Percentiles rank a stretch among this genome's conserved stretches.
Conservation (phyloP, 768 basidiomycete genomes). For the Mycena chlorophos region DNA sequence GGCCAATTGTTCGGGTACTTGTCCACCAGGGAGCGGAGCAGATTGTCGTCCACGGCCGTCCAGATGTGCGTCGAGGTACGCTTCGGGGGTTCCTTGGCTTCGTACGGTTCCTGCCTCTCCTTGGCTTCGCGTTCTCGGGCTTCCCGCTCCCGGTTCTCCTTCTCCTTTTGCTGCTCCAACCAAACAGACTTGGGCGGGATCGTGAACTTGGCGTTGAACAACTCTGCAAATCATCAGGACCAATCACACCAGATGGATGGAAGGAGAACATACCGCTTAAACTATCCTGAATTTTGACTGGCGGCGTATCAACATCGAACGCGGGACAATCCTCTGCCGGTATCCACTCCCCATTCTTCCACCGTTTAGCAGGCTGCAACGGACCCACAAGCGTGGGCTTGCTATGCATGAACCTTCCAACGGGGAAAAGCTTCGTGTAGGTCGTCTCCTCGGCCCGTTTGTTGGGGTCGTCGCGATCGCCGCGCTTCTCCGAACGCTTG, state of each 20-base stretch:
- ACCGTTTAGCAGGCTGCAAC: constrained; percentile 77
- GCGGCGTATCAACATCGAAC: constrained; percentile 40
- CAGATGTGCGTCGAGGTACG: constrained; percentile 45
- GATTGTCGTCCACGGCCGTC: constrained; percentile 73
- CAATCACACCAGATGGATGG: not conserved
- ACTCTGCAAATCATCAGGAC: constrained; percentile 31
- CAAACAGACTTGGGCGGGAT: constrained; percentile 31
- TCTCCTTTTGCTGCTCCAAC: constrained; percentile 39
- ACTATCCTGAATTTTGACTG: constrained; percentile 49
- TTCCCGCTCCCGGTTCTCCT: constrained; percentile 26
- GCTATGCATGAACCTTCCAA: constrained; percentile 73
- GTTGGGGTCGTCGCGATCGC: constrained; percentile 67
- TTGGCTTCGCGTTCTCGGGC: constrained; percentile 37
- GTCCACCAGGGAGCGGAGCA: constrained; percentile 69
- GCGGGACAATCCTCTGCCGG: constrained; percentile 60
- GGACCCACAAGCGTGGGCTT: constrained; percentile 86
- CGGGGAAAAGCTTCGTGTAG: constrained; percentile 72
- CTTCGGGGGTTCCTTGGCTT: constrained; percentile 10
- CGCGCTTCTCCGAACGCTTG: constrained; percentile 61
- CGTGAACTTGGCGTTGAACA: constrained; percentile 39
- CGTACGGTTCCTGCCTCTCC: not conserved
- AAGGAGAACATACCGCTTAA: constrained; percentile 51
- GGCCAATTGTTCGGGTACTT: constrained; percentile 88
- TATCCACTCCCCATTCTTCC: constrained; percentile 63
- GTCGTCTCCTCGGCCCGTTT: constrained; percentile 79